Percentiles rank a stretch among this genome's conserved stretches.
These are phyloP conservation scores for Phytopythium vexans DNA, from an alignment of 352 stramenopile species.

Conservation along the genomic window DNA sequence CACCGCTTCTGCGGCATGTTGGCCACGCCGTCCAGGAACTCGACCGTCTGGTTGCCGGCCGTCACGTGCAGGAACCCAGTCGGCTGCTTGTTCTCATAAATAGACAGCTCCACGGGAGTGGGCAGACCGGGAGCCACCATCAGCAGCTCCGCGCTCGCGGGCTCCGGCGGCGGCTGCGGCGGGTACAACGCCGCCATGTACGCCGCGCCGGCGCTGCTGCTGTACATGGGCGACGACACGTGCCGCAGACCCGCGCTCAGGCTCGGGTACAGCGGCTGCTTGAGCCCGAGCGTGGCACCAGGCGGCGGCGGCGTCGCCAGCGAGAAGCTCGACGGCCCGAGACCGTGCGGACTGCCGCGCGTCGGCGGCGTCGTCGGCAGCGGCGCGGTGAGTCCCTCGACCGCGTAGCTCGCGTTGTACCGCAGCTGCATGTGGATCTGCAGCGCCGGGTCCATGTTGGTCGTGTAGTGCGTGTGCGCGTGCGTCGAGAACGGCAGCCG, in stretches of 20 bases:
- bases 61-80: conserved; percentile 81
- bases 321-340: conserved; percentile 6
- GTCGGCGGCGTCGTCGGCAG: conserved; percentile 24
- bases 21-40: conserved; percentile 77
- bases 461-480: conserved; percentile 65
- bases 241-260: background rate
- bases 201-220: conserved; percentile 11
- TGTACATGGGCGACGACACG: conserved; percentile 16
- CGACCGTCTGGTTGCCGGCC: conserved; percentile 76
- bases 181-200: conserved; percentile 58
- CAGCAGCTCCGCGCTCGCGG: conserved; percentile 47
- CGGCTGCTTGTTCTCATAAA: conserved; percentile 84
- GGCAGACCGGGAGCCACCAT: conserved; percentile 65
- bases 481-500: conserved; percentile 50
- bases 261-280: conserved; percentile 28
- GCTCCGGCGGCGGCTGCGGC: conserved; percentile 34
- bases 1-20: conserved; percentile 84
- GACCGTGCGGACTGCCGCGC: conserved; percentile 6
- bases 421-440: conserved; percentile 61
- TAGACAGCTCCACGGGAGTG: conserved; percentile 74
- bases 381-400: conserved; percentile 43
- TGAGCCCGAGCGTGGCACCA: conserved; percentile 34
- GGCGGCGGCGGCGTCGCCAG: conserved; percentile 32
- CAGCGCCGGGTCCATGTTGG: conserved; percentile 30
- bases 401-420: conserved; percentile 42